Evolutionary conservation across 2,329 filamentous ascomycete genomes (phyloP), one percentile per base, ranked within the genome.

Genomic region (Alternaria triticimaculans): DNA sequence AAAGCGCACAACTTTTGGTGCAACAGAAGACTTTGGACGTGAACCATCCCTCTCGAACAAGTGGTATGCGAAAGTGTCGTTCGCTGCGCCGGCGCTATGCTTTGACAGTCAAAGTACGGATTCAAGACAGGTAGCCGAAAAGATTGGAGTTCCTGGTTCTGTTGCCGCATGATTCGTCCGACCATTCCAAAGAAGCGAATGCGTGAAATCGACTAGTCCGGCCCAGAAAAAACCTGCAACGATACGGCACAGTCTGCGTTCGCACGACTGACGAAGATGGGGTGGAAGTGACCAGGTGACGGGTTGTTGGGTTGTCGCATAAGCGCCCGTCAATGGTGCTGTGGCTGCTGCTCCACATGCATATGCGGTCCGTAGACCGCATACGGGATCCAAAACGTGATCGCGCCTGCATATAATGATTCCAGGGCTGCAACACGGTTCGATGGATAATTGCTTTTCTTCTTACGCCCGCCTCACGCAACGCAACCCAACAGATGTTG

Each of bases 321-420:
- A 72, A 66, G 69, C 71, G 71, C 71, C 67, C 57, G 55, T 48
- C 43, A 18, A 48, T 58, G 58, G 60, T 64, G 63, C 61, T 57
- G 58, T 68, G 57, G 49, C 54, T 61, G 59, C 62, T 69, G 63
- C 63, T 59, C 37, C 64, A 58, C 63, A 55, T 63, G 63, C 57
- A 66, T 64, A 69, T 64, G 48, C 65, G 63, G 43, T 50, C 46
- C 57, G 41, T 63, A 60, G 53, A 56, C 66, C 60, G 68, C 66
- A 70, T 65, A 45, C 41, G 18, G 49, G 54, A 43, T 55, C 44
- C 33, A 49, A 44, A 63, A 58, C 66, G 65, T 71, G 66, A 69
- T 48, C 58, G 57, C 43, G 50, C 53, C 45, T 62, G 63, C 63
- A 48, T 21, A 37, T 33, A 11, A 41, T 10, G 3, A n/a, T 10